Evolutionary conservation across 2,329 filamentous ascomycete species (phyloP).

Genomic region (Bisporella sp.): DNA sequence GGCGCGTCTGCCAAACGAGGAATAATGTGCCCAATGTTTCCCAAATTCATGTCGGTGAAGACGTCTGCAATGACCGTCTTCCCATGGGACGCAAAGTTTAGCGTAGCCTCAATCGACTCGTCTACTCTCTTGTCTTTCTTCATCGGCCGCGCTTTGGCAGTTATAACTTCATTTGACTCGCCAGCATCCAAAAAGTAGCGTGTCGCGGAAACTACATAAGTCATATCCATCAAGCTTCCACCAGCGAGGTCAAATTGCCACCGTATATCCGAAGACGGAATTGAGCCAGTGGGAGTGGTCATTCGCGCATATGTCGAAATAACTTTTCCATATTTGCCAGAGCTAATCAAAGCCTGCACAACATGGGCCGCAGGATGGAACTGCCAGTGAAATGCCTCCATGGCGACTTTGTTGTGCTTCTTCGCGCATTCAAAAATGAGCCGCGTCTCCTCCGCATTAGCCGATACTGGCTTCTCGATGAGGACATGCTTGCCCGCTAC

Average conservation of each 20-base stretch:
- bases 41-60: neutral
- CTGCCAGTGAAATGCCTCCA: slow-evolving; percentile 1
- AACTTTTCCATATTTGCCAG: neutral
- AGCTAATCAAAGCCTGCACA: neutral
- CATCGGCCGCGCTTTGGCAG: slow-evolving; percentile 1
- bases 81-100: neutral
- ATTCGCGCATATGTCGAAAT: neutral
- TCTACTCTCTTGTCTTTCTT: slow-evolving; percentile 3
- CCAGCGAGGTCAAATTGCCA: slow-evolving; percentile 3
- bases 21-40: neutral
- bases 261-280: neutral
- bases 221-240: slow-evolving; percentile 3
- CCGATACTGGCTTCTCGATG: slow-evolving; percentile 10
- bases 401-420: neutral
- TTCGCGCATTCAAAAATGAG: neutral
- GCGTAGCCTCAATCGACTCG: slow-evolving; percentile 1
- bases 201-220: slow-evolving; percentile 1
- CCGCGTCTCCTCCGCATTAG: slow-evolving; percentile 1
- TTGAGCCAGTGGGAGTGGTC: neutral
- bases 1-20: neutral
- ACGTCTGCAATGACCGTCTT: neutral
- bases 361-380: neutral
- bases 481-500: slow-evolving; percentile 12
- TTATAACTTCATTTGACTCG: slow-evolving; percentile 1
- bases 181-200: neutral